These are phyloP conservation scores for Penicillium brasilianum DNA, from an alignment of 2,329 filamentous ascomycete genomes.

Conservation along the genomic window DNA sequence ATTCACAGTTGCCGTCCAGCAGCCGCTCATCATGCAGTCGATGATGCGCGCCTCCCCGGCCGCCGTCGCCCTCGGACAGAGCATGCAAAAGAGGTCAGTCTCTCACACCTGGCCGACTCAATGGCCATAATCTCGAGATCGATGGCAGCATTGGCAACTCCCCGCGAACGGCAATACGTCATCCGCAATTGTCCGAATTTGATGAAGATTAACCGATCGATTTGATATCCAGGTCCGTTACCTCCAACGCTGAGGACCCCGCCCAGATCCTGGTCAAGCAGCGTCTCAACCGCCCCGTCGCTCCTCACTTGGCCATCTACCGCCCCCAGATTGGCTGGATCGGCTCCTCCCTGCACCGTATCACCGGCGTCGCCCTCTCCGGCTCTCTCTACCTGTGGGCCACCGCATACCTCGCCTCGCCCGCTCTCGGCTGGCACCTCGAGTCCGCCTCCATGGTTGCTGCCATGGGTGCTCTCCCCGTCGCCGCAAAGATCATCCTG, in stretches of 20 bases:
- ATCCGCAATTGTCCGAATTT: constrained; percentile 23
- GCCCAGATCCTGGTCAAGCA: constrained; percentile 74
- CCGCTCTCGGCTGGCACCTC: constrained; percentile 73
- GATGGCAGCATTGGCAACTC: not conserved
- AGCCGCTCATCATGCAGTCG: constrained; percentile 49
- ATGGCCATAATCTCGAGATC: not conserved
- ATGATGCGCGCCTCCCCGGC: constrained; percentile 52
- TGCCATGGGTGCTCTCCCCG: constrained; percentile 66
- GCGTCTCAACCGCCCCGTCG: constrained; percentile 78
- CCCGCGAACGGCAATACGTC: constrained; percentile 34
- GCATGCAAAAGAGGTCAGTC: constrained; percentile 52
- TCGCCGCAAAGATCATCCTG: constrained; percentile 61
- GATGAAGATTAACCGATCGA: constrained; percentile 25
- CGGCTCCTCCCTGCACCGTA: constrained; percentile 74
- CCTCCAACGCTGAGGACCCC: constrained; percentile 42
- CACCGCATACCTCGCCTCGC: constrained; percentile 78
- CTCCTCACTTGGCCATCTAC: constrained; percentile 88
- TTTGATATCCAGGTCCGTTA: constrained; percentile 36
- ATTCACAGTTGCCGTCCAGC: constrained; percentile 51
- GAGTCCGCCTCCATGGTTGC: constrained; percentile 68
- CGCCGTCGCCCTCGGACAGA: constrained; percentile 50
- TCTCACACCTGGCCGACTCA: not conserved
- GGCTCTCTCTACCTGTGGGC: constrained; percentile 81
- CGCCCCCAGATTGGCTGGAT: constrained; percentile 84
- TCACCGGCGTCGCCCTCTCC: constrained; percentile 77